phyloP scores from a whole-genome alignment of 179 eudicot species.

The Nepenthes alata region DNA sequence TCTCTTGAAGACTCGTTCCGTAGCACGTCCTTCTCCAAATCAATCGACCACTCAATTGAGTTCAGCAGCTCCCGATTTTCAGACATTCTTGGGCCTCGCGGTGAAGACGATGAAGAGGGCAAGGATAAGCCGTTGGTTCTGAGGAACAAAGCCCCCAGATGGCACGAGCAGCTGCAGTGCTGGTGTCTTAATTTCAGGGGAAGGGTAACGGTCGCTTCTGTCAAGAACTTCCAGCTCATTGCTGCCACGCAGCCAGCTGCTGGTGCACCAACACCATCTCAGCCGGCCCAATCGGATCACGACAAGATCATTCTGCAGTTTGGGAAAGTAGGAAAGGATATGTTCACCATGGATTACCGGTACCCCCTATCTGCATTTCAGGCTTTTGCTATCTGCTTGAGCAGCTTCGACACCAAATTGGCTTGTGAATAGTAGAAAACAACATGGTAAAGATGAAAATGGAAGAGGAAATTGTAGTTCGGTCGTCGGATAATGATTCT shows the following conservation, averaged over 20 bases:
- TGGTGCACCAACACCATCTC: slow-evolving; percentile 5
- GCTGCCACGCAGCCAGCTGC: slow-evolving; percentile 4
- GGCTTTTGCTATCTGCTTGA: no score
- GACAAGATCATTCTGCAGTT: slow-evolving; percentile 6
- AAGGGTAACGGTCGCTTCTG: slow-evolving; percentile 14
- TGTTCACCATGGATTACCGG: no score
- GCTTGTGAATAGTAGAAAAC: slow-evolving; percentile 11
- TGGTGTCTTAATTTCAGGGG: no score
- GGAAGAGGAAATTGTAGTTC: no score
- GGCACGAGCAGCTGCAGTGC: no score
- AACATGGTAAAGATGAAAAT: not conserved
- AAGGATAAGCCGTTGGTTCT: slow-evolving; percentile 11
- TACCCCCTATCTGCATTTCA: no score
- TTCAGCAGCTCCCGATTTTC: slow-evolving; percentile 74
- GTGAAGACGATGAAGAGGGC: slow-evolving; percentile 22
- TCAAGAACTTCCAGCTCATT: slow-evolving; percentile 15
- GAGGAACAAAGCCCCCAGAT: slow-evolving; percentile 5
- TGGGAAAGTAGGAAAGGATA: no score
- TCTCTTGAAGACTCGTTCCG: slow-evolving; percentile 58
- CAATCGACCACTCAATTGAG: slow-evolving; percentile 42
- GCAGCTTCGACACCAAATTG: slow-evolving; percentile 4
- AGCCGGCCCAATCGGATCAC: slow-evolving; percentile 7
- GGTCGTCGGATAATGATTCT: no score
- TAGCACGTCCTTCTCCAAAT: slow-evolving; percentile 61
- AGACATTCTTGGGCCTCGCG: slow-evolving; percentile 32